phyloP scores from a whole-genome alignment of 2,329 filamentous ascomycete genomes.

The Fusarium haematococcum region DNA sequence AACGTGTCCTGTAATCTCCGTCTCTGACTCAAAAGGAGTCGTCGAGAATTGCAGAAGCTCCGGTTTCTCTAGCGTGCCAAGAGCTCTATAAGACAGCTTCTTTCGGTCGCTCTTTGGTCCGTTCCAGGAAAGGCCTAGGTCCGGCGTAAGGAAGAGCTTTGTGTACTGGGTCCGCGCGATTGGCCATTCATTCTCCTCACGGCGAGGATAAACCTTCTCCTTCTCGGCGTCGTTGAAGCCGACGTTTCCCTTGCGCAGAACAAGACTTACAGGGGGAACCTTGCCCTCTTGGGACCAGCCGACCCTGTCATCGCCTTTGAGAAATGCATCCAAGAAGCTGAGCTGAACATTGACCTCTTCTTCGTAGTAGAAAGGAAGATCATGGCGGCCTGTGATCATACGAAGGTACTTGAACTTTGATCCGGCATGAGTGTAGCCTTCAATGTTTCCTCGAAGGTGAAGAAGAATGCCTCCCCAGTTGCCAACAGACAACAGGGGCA shows the following conservation, averaged over 20 bases:
- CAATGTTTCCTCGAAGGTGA: constrained; percentile 76
- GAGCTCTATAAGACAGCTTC: constrained; percentile 68
- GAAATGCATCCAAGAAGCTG: constrained; percentile 77
- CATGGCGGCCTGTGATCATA: constrained; percentile 77
- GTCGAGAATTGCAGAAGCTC: constrained; percentile 70
- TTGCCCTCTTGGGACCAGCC: constrained; percentile 71
- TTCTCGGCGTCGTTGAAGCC: constrained; percentile 73
- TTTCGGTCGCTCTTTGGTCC: constrained; percentile 27
- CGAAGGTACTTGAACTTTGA: constrained; percentile 77
- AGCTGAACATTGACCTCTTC: constrained; percentile 76
- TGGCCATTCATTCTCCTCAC: constrained; percentile 74
- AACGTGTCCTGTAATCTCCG: constrained; percentile 77
- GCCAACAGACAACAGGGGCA: constrained; percentile 74
- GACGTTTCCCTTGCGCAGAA: constrained; percentile 74
- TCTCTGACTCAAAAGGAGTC: constrained; percentile 68
- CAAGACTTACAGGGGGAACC: constrained; percentile 69
- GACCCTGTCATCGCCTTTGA: constrained; percentile 72
- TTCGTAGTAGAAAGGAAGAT: constrained; percentile 78
- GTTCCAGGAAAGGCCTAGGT: constrained; percentile 50
- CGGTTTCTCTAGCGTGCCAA: constrained; percentile 67
- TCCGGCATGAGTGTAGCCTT: constrained; percentile 72
- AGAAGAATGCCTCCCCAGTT: constrained; percentile 80
- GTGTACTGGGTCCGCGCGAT: constrained; percentile 74
- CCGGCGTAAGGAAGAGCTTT: constrained; percentile 67
- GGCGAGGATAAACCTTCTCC: constrained; percentile 66